Evolutionary conservation across 805 yeast genomes (phyloP), one percentile per base, ranked within the genome.

Genomic region (Komagataella phaffii): DNA sequence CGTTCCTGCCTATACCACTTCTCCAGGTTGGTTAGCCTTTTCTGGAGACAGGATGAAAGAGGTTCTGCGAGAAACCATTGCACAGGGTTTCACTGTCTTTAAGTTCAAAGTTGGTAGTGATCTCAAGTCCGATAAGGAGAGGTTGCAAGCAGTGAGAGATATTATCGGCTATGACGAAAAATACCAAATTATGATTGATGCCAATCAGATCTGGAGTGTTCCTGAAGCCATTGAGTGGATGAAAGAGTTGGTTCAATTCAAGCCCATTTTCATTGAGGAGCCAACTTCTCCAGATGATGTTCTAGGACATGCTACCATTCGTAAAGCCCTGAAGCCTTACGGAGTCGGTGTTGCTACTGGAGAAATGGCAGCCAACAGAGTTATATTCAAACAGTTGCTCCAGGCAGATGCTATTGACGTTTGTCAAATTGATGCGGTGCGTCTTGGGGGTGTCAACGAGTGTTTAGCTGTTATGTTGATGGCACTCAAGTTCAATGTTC

Each of bases 1-100:
- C 2, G 75, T 71, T 21, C 75, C 73, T 2, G 71, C 71, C 4
- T 71, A 71, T 55, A 70, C 75, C 24, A 71, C 75, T n/a, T 61
- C 71, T 43, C 74, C 75, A 4, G 75, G 75, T 17, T 71, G 75
- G 75, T 59, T 71, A 17, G 74, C 72, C 6, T 71, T 66, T 54
- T 55, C 59, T 40, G 75, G 69, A 46, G 74, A 71, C 24, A 70
- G 70, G 52, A 69, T 70, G 70, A 63, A 64, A 47, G 49, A 53
- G 14, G 55, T 68, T 45, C 54, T 68, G 36, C 53, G 59, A 46
- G 67, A 68, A 50, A 62, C 70, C 46, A 53, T 67, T 44, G 68
- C 57, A 36, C 59, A 61, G 45, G 74, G 75, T n/a, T 71, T 64
- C 60, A 65, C 60, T 24, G 59, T 63, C 49, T 70, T 71, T 63